Base-by-base conservation (phyloP, 1,139 yeast species). In the Zygoascus meyerae region DNA sequence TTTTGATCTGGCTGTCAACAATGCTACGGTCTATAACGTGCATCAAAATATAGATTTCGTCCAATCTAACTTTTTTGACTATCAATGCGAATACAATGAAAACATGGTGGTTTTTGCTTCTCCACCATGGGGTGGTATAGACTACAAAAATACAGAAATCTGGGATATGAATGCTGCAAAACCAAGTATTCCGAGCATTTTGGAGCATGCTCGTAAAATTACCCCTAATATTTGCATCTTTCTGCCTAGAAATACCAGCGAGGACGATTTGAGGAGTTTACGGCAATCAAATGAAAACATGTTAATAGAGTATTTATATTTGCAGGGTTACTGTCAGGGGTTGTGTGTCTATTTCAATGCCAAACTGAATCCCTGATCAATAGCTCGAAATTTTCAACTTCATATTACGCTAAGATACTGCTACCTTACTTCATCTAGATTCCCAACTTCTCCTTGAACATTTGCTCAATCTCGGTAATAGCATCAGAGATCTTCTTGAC, bases 101-200 rank as follows among this genome's bases (percentile, higher is more conserved):
- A 44, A 63, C 37, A 94, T 85, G 57, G 74, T 86, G 40, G 72
- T 84, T 5, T 90, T 87, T 65, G 75, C 82, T 18, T 86, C 96
- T 5, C 97, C 97, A 0, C 97, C 97, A 0, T 92, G 98, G 98
- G 97, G 97, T 12, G 98, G 98, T 0, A 87, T 94, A 0, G 63
- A 68, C 3, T 92, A 90, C 65, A 66, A 69, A 32, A 58, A 67
- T 9, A 55, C 60, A 3, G 69, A 69, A 1, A 56, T 62, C 0
- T 85, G 78, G 67, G 79, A 81, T 53, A 58, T 79, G 14, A 64
- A 66, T 44, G 54, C 55, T 10, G 51, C 58, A 17, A 52, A 70
- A 35, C 63, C 60, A 14, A 52, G 45, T 18, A 55, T 41, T 63
- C 71, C 74, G 17, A 50, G 50, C 15, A 50, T 53, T 8, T 48